A percentile compares a stretch with the other conserved stretches of the same genome.
phyloP scores from a whole-genome alignment of 2,329 filamentous ascomycete genomes.

The Colletotrichum falcatum region DNA sequence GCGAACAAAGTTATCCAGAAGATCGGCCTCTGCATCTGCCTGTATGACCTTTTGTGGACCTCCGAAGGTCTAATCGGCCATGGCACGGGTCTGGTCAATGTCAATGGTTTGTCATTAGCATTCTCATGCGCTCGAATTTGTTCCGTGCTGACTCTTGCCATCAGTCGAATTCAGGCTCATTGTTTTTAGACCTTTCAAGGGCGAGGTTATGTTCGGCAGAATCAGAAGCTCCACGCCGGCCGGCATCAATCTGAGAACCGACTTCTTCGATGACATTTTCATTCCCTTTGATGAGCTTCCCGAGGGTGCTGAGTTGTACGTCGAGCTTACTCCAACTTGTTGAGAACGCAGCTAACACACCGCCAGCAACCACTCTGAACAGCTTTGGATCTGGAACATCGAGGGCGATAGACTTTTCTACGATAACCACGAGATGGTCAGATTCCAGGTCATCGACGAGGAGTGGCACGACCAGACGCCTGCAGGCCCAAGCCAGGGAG shows the following conservation, averaged over 20 bases:
- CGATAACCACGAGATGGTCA: constrained; percentile 89
- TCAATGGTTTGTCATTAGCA: constrained; percentile 74
- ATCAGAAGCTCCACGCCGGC: constrained; percentile 80
- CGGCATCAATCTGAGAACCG: constrained; percentile 83
- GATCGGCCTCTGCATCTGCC: constrained; percentile 90
- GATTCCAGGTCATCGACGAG: constrained; percentile 87
- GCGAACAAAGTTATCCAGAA: constrained; percentile 96
- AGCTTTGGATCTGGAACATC: constrained; percentile 86
- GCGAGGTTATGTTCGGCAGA: constrained; percentile 87
- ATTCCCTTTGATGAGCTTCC: constrained; percentile 81
- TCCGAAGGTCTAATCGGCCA: constrained; percentile 96
- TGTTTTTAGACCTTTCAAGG: constrained; percentile 96
- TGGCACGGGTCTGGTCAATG: constrained; percentile 90
- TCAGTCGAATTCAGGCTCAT: constrained; percentile 92
- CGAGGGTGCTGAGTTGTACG: constrained; percentile 81
- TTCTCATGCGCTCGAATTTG: background rate
- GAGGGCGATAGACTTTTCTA: constrained; percentile 84
- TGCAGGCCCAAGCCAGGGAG: constrained; percentile 71
- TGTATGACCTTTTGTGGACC: constrained; percentile 90
- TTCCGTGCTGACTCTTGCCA: constrained; percentile 34
- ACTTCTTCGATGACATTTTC: constrained; percentile 95
- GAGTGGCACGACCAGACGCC: constrained; percentile 92
- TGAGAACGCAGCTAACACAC: constrained; percentile 44
- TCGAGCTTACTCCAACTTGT: constrained; percentile 38
- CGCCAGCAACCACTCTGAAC: constrained; percentile 76